Conservation (phyloP, 2,329 filamentous ascomycete species). For the Neofusicoccum sp. region DNA sequence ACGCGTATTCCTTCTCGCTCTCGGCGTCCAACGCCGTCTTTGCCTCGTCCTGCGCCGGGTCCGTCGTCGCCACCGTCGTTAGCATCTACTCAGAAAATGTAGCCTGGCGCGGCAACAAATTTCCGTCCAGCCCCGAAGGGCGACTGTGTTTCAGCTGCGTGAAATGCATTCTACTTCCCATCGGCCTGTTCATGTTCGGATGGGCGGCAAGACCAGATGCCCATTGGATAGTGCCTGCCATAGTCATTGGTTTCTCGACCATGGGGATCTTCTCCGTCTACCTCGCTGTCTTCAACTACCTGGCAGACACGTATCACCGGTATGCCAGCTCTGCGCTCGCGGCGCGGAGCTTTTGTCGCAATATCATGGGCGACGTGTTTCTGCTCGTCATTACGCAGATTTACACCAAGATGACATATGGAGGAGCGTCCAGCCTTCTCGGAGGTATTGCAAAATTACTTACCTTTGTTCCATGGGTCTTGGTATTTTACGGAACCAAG, state of each 20-base stretch:
- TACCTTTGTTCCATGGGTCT: slow-evolving; percentile 81
- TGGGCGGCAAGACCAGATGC: slow-evolving; percentile 63
- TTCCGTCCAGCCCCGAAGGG: slow-evolving; percentile 57
- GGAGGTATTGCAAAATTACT: slow-evolving; percentile 67
- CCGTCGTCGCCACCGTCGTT: slow-evolving; percentile 63
- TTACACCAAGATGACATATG: slow-evolving; percentile 69
- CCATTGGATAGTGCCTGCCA: slow-evolving; percentile 69
- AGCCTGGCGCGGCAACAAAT: slow-evolving; percentile 47
- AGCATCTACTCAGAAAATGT: slow-evolving; percentile 71
- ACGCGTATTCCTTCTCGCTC: slow-evolving; percentile 64
- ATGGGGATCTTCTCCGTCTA: slow-evolving; percentile 87
- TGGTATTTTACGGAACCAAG: slow-evolving; percentile 72
- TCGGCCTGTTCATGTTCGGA: slow-evolving; percentile 77
- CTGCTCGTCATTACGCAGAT: slow-evolving; percentile 72
- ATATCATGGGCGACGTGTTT: slow-evolving; percentile 77
- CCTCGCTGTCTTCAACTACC: slow-evolving; percentile 86
- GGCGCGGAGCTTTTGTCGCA: slow-evolving; percentile 81
- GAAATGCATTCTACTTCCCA: slow-evolving; percentile 69
- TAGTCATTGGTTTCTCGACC: slow-evolving; percentile 71
- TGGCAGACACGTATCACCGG: slow-evolving; percentile 80
- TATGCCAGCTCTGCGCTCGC: slow-evolving; percentile 85
- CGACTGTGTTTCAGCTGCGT: slow-evolving; percentile 81
- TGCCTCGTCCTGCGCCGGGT: slow-evolving; percentile 66
- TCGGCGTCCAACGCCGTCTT: slow-evolving; percentile 72
- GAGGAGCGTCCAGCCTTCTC: slow-evolving; percentile 69